phyloP scores from a whole-genome alignment of 345 rosid species.

The Camelina laxa region DNA sequence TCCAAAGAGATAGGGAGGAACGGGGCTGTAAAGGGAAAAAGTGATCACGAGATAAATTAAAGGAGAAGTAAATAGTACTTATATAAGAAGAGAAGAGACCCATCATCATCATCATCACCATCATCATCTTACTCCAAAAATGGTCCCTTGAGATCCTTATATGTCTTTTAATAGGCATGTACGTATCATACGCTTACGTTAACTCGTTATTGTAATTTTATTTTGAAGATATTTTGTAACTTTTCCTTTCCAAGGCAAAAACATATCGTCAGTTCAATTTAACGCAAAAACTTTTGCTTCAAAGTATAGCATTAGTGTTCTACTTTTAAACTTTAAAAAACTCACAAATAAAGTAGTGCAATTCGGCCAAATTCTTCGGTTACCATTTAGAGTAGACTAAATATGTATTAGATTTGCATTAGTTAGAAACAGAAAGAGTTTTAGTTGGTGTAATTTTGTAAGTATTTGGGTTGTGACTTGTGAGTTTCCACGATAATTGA shows the following conservation, averaged over 20 bases:
- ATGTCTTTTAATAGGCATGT: conserved; percentile 1
- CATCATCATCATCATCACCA: too few relatives aligned
- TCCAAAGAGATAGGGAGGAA: conserved; percentile 23
- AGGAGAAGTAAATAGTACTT: conserved; percentile 17
- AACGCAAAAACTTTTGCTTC: too few relatives aligned
- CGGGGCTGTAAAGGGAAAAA: conserved; percentile 39
- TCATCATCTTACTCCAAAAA: not conserved
- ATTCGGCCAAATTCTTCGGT: too few relatives aligned
- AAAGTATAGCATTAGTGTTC: too few relatives aligned
- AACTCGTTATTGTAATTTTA: too few relatives aligned
- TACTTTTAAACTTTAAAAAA: too few relatives aligned
- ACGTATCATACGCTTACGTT: conserved; percentile 14
- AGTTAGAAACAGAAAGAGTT: not conserved
- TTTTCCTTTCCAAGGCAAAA: too few relatives aligned
- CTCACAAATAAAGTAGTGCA: too few relatives aligned
- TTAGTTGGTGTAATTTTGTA: not conserved
- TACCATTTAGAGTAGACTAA: too few relatives aligned
- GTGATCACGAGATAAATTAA: conserved; percentile 34
- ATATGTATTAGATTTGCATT: too few relatives aligned
- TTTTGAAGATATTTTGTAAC: too few relatives aligned
- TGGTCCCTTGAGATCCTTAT: conserved; percentile 18
- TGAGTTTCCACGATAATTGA: not conserved
- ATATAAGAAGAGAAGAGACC: not conserved
- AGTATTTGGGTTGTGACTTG: not conserved
- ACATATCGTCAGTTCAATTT: too few relatives aligned